Base-by-base conservation (phyloP, 2,329 filamentous ascomycete genomes). In the Tothia fuscella region DNA sequence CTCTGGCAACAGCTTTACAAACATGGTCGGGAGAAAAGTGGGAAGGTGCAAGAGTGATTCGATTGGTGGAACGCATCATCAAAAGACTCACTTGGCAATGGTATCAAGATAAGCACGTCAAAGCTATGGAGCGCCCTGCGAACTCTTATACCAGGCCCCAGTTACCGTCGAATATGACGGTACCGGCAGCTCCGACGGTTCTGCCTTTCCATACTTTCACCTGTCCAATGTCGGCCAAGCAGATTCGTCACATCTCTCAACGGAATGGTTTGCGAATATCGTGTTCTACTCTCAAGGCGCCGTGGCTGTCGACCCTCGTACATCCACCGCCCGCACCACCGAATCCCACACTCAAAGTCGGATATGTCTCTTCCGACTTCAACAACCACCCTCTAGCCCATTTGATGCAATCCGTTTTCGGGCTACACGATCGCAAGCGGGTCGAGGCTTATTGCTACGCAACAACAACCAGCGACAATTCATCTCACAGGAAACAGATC, bases 131-230 rank as follows among this genome's bases (percentile, higher is more conserved):
- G 42, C 71, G 76, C 17, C 62, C 72, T 3, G 50, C 63, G 5
- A 69, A 69, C 9, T 69, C 64, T 49, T 95, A 95, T 57, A 63
- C 66, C 25, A 71, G 91, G 39, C 83, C 85, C 9, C 78, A 76
- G 46, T 66, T 93, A 9, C 91, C 89, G 3, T 61, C 70, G 3
- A 72, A 71, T 31, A 67, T 98, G 24, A 74, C 82, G 1, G 73
- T 93, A 7, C 91, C 91, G 3, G 78, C 83, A 22, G 89, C 91
- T 5, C 91, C 91, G 2, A 98, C 91, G 0, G 88, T 98, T 1
- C 70, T 98, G 1, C 91, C 91, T 0, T 98, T 98, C 55, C 91
- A 98, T 59, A 96, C 91, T 0, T 98, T 98, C 55, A 98, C 91
- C 2, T 94, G 84, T 49, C 91, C 91, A 0, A 68, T 98, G 49